Percentiles rank a stretch among this genome's conserved stretches.
Evolutionary conservation across 2,329 filamentous ascomycete species (phyloP).

Genomic region (Emergomyces pasteurianus): DNA sequence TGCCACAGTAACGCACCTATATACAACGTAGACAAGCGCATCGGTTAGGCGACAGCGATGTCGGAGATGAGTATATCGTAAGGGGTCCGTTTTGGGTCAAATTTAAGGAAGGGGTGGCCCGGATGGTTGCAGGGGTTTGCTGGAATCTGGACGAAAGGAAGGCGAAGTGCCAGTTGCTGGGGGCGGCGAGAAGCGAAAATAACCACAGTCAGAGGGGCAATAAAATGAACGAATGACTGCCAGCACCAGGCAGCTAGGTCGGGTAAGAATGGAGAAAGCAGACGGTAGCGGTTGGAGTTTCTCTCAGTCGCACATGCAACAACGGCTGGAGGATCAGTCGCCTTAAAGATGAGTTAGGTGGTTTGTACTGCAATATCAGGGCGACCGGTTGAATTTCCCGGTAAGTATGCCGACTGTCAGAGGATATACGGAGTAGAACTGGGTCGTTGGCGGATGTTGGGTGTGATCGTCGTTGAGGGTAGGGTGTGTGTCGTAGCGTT

Average conservation of each 20-base stretch:
- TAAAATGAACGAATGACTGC: constrained; percentile 1
- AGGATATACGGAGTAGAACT: too few relatives aligned
- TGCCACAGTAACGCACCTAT: neutral
- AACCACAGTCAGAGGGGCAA: too few relatives aligned
- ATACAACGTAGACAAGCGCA: neutral
- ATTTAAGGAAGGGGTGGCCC: neutral
- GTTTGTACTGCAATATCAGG: neutral
- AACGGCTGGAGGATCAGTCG: too few relatives aligned
- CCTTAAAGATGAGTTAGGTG: too few relatives aligned
- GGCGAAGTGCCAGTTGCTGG: neutral
- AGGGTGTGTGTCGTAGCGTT: neutral
- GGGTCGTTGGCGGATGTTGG: too few relatives aligned
- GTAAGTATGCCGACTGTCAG: neutral
- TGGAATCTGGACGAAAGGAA: neutral
- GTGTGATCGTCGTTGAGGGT: too few relatives aligned
- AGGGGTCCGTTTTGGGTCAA: neutral
- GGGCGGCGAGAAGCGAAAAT: neutral
- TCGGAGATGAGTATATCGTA: neutral
- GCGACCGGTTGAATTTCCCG: neutral
- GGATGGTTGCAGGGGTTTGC: neutral
- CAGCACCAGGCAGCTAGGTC: neutral
- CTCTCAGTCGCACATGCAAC: neutral
- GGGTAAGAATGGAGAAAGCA: neutral
- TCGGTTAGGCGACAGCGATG: constrained; percentile 2
- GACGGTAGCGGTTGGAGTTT: neutral